Evolutionary conservation across 2,329 filamentous ascomycete species (phyloP), one percentile per base, ranked within the genome.

Genomic region (Neocatenulostroma microsporum): DNA sequence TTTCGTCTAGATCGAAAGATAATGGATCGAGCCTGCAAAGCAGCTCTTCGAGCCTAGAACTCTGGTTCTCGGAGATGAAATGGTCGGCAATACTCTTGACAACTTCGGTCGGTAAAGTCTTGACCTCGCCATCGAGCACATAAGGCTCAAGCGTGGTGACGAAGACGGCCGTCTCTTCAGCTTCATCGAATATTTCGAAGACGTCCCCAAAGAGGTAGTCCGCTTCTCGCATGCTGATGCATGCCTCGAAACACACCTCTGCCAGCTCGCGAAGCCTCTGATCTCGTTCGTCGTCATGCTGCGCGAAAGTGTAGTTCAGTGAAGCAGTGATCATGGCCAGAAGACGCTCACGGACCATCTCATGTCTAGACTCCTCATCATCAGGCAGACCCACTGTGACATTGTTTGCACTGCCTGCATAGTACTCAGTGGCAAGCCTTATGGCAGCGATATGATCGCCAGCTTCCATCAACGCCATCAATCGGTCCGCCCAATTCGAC

Each of bases 381-480:
- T 95, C 88, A 0, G 93, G 89, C 8, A 98, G 67, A 0, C 91
- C 91, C 37, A 98, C 84, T 0, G 91, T 96, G 34, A 96, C 73
- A 60, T 91, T 95, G 59, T 95, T 86, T n/a, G 85, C 78, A 53
- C 87, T 80, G 17, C 91, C 91, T 6, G 78, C 81, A 57, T 94
- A 96, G 61, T 96, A 98, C 1, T 82, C 83, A 1, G 87, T 94
- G 8, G 89, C 93, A 40, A 98, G 71, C 46, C 82, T 76, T 42
- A 98, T 94, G 2, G 91, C 88, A 10, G 79, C 83, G 46, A 98
- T 83, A 54, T 94, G 94, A 61, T 96, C 87, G n/a, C 91, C 91
- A 39, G 87, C 78, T 58, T 96, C 88, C 84, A 98, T 95, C 49
- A 96, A 70, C 0, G 89, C 88, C 47, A 95, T 79, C 13, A 98